These are phyloP conservation scores for Boletus sensibilis DNA, from an alignment of 768 basidiomycete species.

Conservation along the genomic window DNA sequence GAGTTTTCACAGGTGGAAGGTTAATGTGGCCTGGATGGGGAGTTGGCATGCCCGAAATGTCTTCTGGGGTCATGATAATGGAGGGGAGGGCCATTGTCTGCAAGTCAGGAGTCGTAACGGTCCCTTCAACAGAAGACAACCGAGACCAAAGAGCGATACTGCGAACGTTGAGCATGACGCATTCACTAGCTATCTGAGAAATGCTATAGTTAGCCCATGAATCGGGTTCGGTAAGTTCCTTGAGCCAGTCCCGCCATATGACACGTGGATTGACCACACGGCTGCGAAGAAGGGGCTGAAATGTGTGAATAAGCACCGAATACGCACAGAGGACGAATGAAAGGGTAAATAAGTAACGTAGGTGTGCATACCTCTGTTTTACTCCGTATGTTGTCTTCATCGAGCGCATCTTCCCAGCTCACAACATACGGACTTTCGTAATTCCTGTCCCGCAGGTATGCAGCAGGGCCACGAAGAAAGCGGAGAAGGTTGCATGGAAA, in stretches of 20 bases:
- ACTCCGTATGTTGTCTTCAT: constrained; percentile 66
- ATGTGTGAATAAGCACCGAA: constrained; percentile 2
- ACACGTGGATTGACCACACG: constrained; percentile 75
- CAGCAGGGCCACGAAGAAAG: constrained; percentile 69
- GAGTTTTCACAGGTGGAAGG: constrained; percentile 31
- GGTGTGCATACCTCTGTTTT: constrained; percentile 60
- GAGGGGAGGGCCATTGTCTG: constrained; percentile 3
- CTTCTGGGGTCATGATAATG: constrained; percentile 18
- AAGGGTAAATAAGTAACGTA: neutral
- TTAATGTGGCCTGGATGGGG: constrained; percentile 37
- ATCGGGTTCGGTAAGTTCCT: constrained; percentile 61
- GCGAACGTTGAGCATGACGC: constrained; percentile 63
- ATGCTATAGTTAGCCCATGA: constrained; percentile 68
- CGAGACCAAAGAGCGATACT: constrained; percentile 53
- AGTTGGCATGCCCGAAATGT: constrained; percentile 24
- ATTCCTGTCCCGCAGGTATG: constrained; percentile 54
- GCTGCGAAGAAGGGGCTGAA: constrained; percentile 63
- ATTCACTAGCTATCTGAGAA: constrained; percentile 63
- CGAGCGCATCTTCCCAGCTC: constrained; percentile 68
- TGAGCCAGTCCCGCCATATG: constrained; percentile 59
- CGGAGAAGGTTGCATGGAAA: constrained; percentile 87
- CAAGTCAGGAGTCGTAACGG: constrained; percentile 1
- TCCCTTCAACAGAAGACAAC: neutral
- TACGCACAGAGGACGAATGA: neutral
- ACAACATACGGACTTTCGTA: constrained; percentile 62